Base-by-base conservation (phyloP, 73 alveolate species). In the Paramecium primaurelia region DNA sequence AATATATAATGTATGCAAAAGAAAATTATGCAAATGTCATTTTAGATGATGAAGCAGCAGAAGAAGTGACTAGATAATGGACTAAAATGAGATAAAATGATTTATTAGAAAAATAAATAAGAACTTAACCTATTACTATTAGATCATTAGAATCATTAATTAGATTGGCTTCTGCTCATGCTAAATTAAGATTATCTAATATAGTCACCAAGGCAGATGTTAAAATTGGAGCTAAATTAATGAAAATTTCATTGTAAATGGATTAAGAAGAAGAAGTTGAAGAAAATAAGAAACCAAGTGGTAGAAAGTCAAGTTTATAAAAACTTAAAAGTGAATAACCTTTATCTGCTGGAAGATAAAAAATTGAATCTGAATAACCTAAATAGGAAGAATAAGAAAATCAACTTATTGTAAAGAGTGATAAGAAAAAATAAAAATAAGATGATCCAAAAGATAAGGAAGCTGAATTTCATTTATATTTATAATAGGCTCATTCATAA, bases 111-210 rank as follows among this genome's bases (percentile, higher is more conserved):
- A 93, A 93, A 59, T 89, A 59, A 77, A 96, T 92, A 10, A 96
- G 95, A 86, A 92, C 95, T 54, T 91, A 96, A 45, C 99, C 99
- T 6, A 94, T 98, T 49, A 98, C 99, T 34, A 98, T 96, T 37
- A 97, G 99, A 97, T 96, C 99, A 0, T 94, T 97, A 22, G 99
- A 98, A 94, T 96, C 99, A 25, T 60, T 98, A 88, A 98, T 98
- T 60, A 91, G 99, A 92, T 90, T 98, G 71, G 93, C 99, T 4
- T 96, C 99, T 42, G 99, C 99, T 16, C 98, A 95, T 93, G 99
- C 99, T 9, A 98, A 97, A 88, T 95, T 98, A 12, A 96, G 99
- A 86, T 80, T 97, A 59, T 86, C 98, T 30, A 47, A 77, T 42
- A 83, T 59, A 20, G 96, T 98, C n/a, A 96, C 97, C 16, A 92